phyloP scores from a whole-genome alignment of 768 basidiomycete genomes.

The Mycena vitilis region DNA sequence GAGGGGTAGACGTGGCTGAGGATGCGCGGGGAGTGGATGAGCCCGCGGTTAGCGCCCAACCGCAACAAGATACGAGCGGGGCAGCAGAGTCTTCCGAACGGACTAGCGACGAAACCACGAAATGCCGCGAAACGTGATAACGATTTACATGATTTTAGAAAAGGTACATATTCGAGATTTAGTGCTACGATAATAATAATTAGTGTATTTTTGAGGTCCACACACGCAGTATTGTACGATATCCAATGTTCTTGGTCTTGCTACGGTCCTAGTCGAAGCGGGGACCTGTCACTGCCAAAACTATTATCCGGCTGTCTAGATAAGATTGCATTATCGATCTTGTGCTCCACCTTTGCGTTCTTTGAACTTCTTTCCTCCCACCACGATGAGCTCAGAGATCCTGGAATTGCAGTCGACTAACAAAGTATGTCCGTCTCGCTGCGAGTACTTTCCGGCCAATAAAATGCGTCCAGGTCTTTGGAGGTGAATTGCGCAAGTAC shows the following conservation, averaged over 20 bases:
- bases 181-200: conserved; percentile 25
- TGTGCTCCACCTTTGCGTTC: conserved; percentile 17
- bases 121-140: conserved; percentile 3
- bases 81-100: conserved; percentile 12
- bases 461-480: conserved; percentile 52
- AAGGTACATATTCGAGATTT: conserved; percentile 1
- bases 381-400: conserved; percentile 17
- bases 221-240: conserved; percentile 23
- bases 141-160: conserved; percentile 16
- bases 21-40: conserved; percentile 21
- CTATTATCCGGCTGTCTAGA: not conserved
- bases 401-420: conserved; percentile 29
- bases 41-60: conserved; percentile 16
- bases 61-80: not conserved
- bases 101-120: conserved; percentile 18
- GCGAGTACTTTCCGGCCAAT: too few relatives aligned
- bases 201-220: conserved; percentile 20
- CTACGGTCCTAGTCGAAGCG: too few relatives aligned
- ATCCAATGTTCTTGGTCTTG: not conserved
- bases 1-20: conserved; percentile 25
- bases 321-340: conserved; percentile 3
- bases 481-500: conserved; percentile 87
- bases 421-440: conserved; percentile 47
- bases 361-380: not conserved
- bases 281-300: not conserved